Evolutionary conservation across 1,284 basidiomycete species (phyloP), one percentile per base, ranked within the genome.

Genomic region (Ustilago tritici): DNA sequence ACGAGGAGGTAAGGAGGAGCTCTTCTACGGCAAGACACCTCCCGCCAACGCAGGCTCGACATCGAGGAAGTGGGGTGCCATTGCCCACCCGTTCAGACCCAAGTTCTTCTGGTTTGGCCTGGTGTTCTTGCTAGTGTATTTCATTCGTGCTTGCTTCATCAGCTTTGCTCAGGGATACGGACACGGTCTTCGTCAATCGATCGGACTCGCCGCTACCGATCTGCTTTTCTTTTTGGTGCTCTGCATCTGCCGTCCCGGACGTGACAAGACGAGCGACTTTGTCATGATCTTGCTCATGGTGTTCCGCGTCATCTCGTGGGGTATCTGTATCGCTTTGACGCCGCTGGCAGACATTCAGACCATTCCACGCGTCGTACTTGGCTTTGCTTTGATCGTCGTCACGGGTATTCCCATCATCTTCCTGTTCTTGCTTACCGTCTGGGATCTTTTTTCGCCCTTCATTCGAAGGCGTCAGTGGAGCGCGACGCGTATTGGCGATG

Each of bases 301-400:
- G 35, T 81, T 82, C 68, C 79, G 81, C 23, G 61, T 86, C 19
- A 63, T 76, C 28, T 67, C 78, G 31, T 86, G 82, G 79, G 79
- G 71, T 2, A 57, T 86, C 61, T 81, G 82, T 62, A 66, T 85
- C 17, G 80, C 78, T 0, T 68, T 86, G 50, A 82, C 84, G 23
- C 77, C 76, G 4, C 46, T 78, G 19, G 78, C 81, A 9, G 69
- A 81, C 31, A 65, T 84, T 54, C 66, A 78, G 63, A 82, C 82
- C 32, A 85, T 86, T 49, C 83, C 84, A 11, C 71, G 84, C 10
- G 83, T 82, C 10, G 76, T 86, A 23, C 70, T 86, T 0, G 84
- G 84, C 4, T 84, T 84, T 40, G 85, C 80, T 5, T 53, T 83
- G 36, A 59, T 86, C 15, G 84, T 74, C 6, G 73, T 85, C 14